Evolutionary conservation across 805 yeast genomes (phyloP), one percentile per base, ranked within the genome.

Genomic region (Jamesozyma gamospora): DNA sequence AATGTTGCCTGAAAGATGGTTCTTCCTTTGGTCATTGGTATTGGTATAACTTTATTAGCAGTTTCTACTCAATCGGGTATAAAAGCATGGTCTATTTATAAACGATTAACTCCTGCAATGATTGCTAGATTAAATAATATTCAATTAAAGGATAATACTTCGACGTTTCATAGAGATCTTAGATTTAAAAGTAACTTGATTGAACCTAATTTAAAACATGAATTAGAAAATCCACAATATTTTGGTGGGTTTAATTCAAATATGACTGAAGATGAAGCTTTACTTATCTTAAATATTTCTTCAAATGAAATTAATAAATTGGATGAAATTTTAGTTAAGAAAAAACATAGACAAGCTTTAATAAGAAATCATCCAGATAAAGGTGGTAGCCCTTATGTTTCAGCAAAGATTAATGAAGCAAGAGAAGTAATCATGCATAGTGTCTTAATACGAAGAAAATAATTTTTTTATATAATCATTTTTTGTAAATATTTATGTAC

Each of bases 331-430:
- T 55, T 72, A 47, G 66, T 90, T 48, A 87, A 82, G 58, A 88
- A 78, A 45, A 79, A 77, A 43, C 95, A 88, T 58, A 75, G 95
- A 64, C 70, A 69, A 51, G 79, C 87, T 53, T 83, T 88, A 92
- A 63, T 85, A 63, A 74, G 82, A 36, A 88, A 88, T 60, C 96
- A 88, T 57, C 96, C 96, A 10, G 96, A 88, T 66, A 82, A 79
- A 57, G 96, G 96, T 27, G 96, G 96, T 2, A 81, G 94, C 10
- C 83, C 94, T 21, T 86, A 74, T 53, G 60, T 88, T 60, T 95
- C 96, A 35, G 79, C 88, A 42, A 88, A 88, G 67, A 81, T 88
- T 45, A 88, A 88, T 59, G 95, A 88, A 64, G 96, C 96, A 21
- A 80, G 81, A 55, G 94, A 85, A 52, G 74, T 82, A 51, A 65